These are phyloP conservation scores for Xenosphaeropsis pyriputrescens DNA, from an alignment of 2,329 filamentous ascomycete species.

Conservation along the genomic window DNA sequence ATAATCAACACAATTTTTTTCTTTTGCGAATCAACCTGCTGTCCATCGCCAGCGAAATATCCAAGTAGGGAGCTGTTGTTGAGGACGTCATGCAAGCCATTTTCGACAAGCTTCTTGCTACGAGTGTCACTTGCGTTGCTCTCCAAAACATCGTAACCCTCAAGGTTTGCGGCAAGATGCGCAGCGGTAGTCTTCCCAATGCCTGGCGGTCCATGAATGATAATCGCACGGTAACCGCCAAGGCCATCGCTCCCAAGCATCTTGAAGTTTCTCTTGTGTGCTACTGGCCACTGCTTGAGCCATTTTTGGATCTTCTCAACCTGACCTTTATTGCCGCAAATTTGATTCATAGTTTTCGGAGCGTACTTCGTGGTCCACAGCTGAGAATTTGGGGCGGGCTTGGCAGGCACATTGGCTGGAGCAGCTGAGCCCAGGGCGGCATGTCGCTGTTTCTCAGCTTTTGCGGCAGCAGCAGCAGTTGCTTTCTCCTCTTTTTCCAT, in stretches of 20 bases:
- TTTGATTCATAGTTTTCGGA: slow-evolving; percentile 68
- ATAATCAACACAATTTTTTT: slow-evolving; percentile 95
- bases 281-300: slow-evolving; percentile 70
- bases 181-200: slow-evolving; percentile 97
- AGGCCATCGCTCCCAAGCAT: slow-evolving; percentile 71
- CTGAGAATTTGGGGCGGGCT: slow-evolving; percentile 37
- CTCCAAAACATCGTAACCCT: slow-evolving; percentile 87
- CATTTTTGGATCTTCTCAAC: slow-evolving; percentile 85
- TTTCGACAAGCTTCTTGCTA: slow-evolving; percentile 91
- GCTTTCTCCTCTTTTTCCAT: slow-evolving; percentile 72
- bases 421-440: slow-evolving; percentile 25
- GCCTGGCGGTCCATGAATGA: slow-evolving; percentile 87
- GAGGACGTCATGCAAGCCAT: slow-evolving; percentile 74
- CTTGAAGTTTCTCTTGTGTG: slow-evolving; percentile 69
- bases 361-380: slow-evolving; percentile 96
- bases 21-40: slow-evolving; percentile 64
- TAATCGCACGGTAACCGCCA: slow-evolving; percentile 75
- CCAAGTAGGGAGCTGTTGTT: slow-evolving; percentile 87
- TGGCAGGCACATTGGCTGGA: slow-evolving; percentile 21
- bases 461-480: slow-evolving; percentile 32
- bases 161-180: slow-evolving; percentile 82
- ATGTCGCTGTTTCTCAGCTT: slow-evolving; percentile 17
- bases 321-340: slow-evolving; percentile 84
- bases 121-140: slow-evolving; percentile 91
- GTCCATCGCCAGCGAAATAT: slow-evolving; percentile 75